These are phyloP conservation scores for Biancaea sappan DNA, from an alignment of 306 rosid genomes.

Conservation along the genomic window DNA sequence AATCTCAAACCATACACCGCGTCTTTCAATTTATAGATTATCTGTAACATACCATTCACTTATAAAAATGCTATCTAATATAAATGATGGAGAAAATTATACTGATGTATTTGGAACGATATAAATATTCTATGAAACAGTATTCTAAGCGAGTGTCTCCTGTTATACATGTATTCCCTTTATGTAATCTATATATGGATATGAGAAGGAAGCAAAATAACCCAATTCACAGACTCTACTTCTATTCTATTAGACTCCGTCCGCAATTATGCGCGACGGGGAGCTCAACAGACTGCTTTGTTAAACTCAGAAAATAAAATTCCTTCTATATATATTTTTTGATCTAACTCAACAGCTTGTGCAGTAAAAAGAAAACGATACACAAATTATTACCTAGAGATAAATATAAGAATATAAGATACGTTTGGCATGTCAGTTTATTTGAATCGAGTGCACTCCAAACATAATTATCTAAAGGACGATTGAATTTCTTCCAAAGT, in stretches of 20 bases:
- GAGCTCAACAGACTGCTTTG: not conserved
- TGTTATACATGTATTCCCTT: not conserved
- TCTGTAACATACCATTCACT: not conserved
- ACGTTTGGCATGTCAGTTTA: not conserved
- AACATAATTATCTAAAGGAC: conserved; percentile 34
- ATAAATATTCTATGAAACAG: not conserved
- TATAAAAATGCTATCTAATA: not conserved
- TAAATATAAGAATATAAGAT: not conserved
- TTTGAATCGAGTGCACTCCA: not conserved
- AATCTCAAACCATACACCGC: not conserved
- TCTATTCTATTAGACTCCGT: too few relatives aligned
- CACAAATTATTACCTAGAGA: not conserved
- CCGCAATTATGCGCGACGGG: too few relatives aligned
- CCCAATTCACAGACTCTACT: not conserved
- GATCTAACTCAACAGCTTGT: not conserved
- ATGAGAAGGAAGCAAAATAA: not conserved
- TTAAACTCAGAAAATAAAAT: not conserved
- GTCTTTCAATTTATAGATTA: not conserved
- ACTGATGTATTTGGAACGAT: not conserved
- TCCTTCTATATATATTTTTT: too few relatives aligned
- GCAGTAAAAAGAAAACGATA: not conserved
- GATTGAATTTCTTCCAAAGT: conserved; percentile 78
- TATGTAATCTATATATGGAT: not conserved
- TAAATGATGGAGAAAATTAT: not conserved
- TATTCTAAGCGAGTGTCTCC: not conserved